A percentile compares a stretch with the other conserved stretches of the same genome.
Evolutionary conservation across 768 basidiomycete species (phyloP).

Genomic region (Xerocomus potaroensis): DNA sequence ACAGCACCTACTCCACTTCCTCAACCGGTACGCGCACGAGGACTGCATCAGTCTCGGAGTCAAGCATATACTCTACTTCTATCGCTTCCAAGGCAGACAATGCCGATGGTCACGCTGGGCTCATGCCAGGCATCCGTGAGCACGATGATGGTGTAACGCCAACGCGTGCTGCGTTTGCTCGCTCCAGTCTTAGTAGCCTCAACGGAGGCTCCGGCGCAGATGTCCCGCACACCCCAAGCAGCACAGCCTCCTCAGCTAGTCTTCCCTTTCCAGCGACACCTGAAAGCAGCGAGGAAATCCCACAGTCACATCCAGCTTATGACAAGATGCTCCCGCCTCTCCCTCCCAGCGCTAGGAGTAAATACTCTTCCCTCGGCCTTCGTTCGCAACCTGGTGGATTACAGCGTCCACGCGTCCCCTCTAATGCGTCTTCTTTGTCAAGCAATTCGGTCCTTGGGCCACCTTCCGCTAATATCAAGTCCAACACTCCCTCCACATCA

Average conservation of each 20-base stretch:
- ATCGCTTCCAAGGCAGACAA: conserved; percentile 13
- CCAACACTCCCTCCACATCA: conserved; percentile 9
- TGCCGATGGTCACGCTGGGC: conserved; percentile 4
- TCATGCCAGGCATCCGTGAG: conserved; percentile 30
- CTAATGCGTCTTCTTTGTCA: conserved; percentile 26
- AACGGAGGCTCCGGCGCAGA: conserved; percentile 16
- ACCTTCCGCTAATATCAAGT: conserved; percentile 4
- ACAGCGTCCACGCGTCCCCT: conserved; percentile 34
- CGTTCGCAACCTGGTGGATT: conserved; percentile 6
- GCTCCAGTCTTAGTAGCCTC: conserved; percentile 24
- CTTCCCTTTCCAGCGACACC: conserved; percentile 29
- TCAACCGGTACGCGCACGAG: conserved; percentile 13
- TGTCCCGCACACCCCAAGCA: conserved; percentile 27
- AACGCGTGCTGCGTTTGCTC: conserved; percentile 26
- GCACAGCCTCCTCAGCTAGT: conserved; percentile 29
- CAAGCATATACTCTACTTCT: conserved; percentile 14
- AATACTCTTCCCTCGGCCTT: conserved; percentile 21
- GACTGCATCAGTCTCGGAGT: conserved; percentile 17
- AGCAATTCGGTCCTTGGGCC: conserved; percentile 14
- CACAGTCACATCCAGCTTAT: conserved; percentile 4
- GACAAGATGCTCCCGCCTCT: conserved; percentile 33
- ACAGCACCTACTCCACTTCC: conserved; percentile 21
- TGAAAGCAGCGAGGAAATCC: conserved; percentile 19
- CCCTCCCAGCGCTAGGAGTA: conserved; percentile 13
- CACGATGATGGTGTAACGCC: conserved; percentile 28